A percentile compares a stretch with the other conserved stretches of the same genome.
Conservation (phyloP, 495 filamentous ascomycete genomes). For the Aspergillus biplanus region DNA sequence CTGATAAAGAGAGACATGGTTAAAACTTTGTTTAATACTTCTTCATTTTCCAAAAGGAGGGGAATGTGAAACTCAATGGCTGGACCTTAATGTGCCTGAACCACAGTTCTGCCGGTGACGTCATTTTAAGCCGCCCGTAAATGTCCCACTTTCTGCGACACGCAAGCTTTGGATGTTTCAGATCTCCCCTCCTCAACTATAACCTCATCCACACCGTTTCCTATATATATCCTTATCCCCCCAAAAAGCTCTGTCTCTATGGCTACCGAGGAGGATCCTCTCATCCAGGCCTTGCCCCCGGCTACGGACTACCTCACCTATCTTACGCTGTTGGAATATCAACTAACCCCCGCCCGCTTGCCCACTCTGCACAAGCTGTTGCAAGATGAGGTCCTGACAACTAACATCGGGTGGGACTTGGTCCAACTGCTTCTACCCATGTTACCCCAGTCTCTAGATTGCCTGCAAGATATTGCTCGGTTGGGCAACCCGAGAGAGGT, state of each 20-base stretch:
- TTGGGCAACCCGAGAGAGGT: constrained; percentile 94
- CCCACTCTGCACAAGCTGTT: constrained; percentile 77
- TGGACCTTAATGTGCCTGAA: constrained; percentile 1
- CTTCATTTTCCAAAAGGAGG: too few relatives aligned
- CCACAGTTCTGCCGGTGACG: constrained; percentile 12
- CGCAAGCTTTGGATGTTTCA: constrained; percentile 7
- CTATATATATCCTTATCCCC: constrained; percentile 14
- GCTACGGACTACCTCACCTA: constrained; percentile 85
- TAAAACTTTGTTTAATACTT: too few relatives aligned
- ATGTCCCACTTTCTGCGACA: constrained; percentile 4
- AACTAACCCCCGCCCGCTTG: constrained; percentile 75
- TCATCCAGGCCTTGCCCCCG: constrained; percentile 63
- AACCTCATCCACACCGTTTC: not conserved
- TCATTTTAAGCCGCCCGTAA: constrained; percentile 5
- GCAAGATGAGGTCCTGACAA: constrained; percentile 80
- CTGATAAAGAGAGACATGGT: too few relatives aligned
- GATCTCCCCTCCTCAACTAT: not conserved
- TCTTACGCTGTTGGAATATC: constrained; percentile 83
- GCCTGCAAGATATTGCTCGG: constrained; percentile 76
- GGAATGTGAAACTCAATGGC: not conserved
- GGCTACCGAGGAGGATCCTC: constrained; percentile 41
- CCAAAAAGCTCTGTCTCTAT: constrained; percentile 22
- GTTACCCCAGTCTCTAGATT: constrained; percentile 70
- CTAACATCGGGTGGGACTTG: constrained; percentile 95
- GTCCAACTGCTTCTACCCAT: constrained; percentile 81